Percentiles rank a stretch among this genome's conserved stretches.
Conservation (phyloP, 345 rosid species). For the Limnanthes douglasii region DNA sequence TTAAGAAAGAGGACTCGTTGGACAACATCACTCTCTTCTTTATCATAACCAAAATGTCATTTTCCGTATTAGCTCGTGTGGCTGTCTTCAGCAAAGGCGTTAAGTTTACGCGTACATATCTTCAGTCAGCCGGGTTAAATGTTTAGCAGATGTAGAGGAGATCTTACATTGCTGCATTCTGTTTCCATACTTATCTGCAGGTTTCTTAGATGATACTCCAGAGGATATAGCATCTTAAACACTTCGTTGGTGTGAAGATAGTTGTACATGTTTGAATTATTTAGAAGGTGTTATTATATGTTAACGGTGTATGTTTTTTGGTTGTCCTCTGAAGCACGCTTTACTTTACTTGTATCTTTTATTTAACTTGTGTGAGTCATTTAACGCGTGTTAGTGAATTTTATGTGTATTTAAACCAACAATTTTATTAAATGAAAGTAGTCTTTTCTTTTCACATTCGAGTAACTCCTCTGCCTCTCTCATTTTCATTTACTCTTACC, state of each 20-base stretch:
- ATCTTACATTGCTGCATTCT: constrained; percentile 72
- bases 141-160: constrained; percentile 40
- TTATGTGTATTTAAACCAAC: too few species aligned
- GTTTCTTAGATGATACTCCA: constrained; percentile 92
- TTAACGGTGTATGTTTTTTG: too few species aligned
- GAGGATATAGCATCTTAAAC: constrained; percentile 93
- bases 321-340: too few species aligned
- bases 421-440: too few species aligned
- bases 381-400: too few species aligned
- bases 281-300: too few species aligned
- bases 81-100: constrained; percentile 73
- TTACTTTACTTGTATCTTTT: too few species aligned
- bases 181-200: constrained; percentile 99
- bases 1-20: constrained; percentile 85
- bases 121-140: constrained; percentile 74
- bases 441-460: too few species aligned
- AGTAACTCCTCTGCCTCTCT: too few species aligned
- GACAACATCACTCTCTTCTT: constrained; percentile 98
- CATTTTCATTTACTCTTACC: too few species aligned
- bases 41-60: constrained; percentile 90
- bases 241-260: constrained; percentile 98
- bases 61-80: constrained; percentile 65
- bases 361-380: too few species aligned
- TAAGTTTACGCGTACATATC: constrained; percentile 74
- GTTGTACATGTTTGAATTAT: too few species aligned